These are phyloP conservation scores for Sextonia rubra DNA, from an alignment of 164 flowering plant genomes.

Conservation along the genomic window DNA sequence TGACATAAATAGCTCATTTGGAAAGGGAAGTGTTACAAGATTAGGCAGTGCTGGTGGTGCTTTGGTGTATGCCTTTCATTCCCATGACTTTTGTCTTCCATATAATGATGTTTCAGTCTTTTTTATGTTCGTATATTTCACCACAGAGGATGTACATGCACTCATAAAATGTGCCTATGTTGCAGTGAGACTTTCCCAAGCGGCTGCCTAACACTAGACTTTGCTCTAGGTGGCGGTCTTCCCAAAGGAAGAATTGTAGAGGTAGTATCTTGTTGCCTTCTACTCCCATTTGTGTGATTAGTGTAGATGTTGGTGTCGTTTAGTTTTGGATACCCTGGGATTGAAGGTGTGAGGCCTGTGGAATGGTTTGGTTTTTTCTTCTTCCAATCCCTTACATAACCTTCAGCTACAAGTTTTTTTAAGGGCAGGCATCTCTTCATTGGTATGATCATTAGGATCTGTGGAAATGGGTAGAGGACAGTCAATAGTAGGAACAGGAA, in stretches of 20 bases:
- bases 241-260: slow-evolving; percentile 98
- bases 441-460: too few relatives aligned
- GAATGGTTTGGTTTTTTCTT: too few relatives aligned
- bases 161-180: background rate
- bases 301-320: background rate
- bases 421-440: too few relatives aligned
- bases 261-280: slow-evolving; percentile 32
- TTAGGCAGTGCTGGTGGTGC: slow-evolving; percentile 99
- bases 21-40: slow-evolving; percentile 97
- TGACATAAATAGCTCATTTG: slow-evolving; percentile 91
- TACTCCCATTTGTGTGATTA: background rate
- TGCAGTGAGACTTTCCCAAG: slow-evolving; percentile 98
- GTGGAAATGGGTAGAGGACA: too few relatives aligned
- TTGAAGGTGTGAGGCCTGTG: background rate
- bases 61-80: slow-evolving; percentile 60
- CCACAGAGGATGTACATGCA: background rate
- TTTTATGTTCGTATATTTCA: background rate
- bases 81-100: slow-evolving; percentile 3
- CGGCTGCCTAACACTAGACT: slow-evolving; percentile 91
- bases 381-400: too few relatives aligned
- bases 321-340: background rate
- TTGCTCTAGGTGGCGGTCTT: slow-evolving; percentile 95
- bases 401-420: too few relatives aligned
- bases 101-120: background rate
- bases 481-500: too few relatives aligned